Percentiles rank a stretch among this genome's conserved stretches.
Evolutionary conservation across 768 basidiomycete genomes (phyloP).

Genomic region (Ramaria sp.): DNA sequence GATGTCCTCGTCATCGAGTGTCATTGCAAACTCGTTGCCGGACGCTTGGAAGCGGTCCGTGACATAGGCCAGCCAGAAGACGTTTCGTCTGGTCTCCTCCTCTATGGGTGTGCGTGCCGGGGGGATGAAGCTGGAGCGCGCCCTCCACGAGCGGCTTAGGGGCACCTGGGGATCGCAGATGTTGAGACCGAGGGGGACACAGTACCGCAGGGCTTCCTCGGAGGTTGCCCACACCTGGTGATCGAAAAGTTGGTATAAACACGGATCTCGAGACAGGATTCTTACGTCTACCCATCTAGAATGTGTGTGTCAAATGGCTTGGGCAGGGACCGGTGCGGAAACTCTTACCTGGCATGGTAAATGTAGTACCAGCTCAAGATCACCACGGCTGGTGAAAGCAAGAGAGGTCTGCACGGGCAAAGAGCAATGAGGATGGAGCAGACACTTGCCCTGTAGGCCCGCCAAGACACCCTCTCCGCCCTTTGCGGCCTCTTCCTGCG

Average conservation of each 20-base stretch:
- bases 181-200: constrained; percentile 60
- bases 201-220: constrained; percentile 44
- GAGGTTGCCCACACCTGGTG: constrained; percentile 48
- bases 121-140: constrained; percentile 44
- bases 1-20: constrained; percentile 64
- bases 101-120: constrained; percentile 53
- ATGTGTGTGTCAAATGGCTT: constrained; percentile 4
- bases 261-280: neutral
- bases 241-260: neutral
- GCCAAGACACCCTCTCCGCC: constrained; percentile 47
- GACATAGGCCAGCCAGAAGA: constrained; percentile 65
- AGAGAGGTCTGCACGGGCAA: too few species aligned
- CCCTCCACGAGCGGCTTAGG: constrained; percentile 56
- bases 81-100: constrained; percentile 61
- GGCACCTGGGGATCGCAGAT: constrained; percentile 37
- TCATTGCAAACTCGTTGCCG: constrained; percentile 61
- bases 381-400: constrained; percentile 35
- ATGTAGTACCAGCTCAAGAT: constrained; percentile 66
- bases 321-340: neutral
- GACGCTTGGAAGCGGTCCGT: constrained; percentile 56
- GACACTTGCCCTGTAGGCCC: constrained; percentile 44
- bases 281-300: constrained; percentile 63
- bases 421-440: neutral
- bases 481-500: constrained; percentile 35
- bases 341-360: constrained; percentile 51